phyloP scores from a whole-genome alignment of 306 rosid genomes.

The Castanospermum australe region DNA sequence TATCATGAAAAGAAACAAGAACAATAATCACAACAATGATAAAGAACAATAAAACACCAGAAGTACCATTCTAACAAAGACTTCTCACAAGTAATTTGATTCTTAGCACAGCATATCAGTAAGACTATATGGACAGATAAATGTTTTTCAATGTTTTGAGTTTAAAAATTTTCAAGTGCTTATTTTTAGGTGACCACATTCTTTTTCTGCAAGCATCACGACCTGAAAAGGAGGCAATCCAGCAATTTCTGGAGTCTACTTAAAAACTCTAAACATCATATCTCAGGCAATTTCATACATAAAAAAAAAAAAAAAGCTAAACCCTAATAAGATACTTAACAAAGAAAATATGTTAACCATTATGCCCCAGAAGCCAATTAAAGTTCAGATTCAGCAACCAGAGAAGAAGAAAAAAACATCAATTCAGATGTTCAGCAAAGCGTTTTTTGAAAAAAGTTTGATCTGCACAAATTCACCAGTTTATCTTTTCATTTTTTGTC shows the following conservation, averaged over 20 bases:
- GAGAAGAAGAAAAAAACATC: neutral
- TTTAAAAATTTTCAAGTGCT: neutral
- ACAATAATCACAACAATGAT: neutral
- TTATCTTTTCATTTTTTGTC: neutral
- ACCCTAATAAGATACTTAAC: neutral
- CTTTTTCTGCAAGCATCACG: neutral
- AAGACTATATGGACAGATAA: neutral
- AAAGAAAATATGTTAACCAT: neutral
- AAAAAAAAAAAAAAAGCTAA: constrained; percentile 2
- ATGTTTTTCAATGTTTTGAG: neutral
- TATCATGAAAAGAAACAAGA: constrained; percentile 43
- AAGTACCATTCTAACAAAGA: constrained; percentile 12
- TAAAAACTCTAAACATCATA: neutral
- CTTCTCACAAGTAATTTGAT: constrained; percentile 19
- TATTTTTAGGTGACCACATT: neutral
- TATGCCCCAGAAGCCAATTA: neutral
- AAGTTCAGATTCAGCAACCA: neutral
- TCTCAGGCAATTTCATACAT: constrained; percentile 10
- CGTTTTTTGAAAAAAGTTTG: neutral
- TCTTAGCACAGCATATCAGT: constrained; percentile 14
- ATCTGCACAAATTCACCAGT: neutral
- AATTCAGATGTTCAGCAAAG: neutral
- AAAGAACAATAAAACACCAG: neutral
- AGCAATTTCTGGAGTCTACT: constrained; percentile 8
- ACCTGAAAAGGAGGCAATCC: neutral